Evolutionary conservation across 345 rosid genomes (phyloP), one percentile per base, ranked within the genome.

Genomic region (Ceriops zippeliana): DNA sequence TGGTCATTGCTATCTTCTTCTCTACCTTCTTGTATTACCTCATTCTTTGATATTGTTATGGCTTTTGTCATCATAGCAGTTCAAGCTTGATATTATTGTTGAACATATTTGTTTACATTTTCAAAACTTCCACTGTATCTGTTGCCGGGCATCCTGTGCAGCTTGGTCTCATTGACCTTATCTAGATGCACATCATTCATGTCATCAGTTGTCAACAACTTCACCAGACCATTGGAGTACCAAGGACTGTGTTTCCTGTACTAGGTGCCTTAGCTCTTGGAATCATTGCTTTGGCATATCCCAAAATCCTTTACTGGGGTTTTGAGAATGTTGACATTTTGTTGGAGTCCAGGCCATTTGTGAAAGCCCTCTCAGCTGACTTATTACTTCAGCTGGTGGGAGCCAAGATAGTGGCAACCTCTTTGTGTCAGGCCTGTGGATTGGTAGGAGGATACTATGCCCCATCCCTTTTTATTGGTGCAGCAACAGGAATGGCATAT

Each of bases 221-320:
- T 68, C 90, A 90, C 59, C 84, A 83, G 67, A 79, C 75, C 66
- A 71, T 75, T 58, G 92, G 92, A 72, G 77, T 89, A 60, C 96
- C 98, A 57, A 88, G 75, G 80, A 83, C 93, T 62, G 75, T 81
- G 1, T 90, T 89, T 72, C 98, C 98, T 27, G 85, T 85, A 3
- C 42, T 87, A 58, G 92, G 97, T 58, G 92, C 93, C 66, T 80
- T 90, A 70, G 76, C 82, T 16, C 76, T 81, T 65, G 96, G 97
- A 71, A 46, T 81, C 52, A 80, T 90, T 73, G 93, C 96, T 71
- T 78, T 93, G 81, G 87, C 80, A 60, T 93, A 86, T 75, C 98
- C 97, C 11, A 95, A 90, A 83, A 86, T 90, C 79, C 87, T 93
- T 5, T 93, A 90, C 78, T 90, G 98, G 98, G 98, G 98, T 38